Evolutionary conservation across 2,329 filamentous ascomycete genomes (phyloP).

Genomic region (Sclerotiophoma versabilis): DNA sequence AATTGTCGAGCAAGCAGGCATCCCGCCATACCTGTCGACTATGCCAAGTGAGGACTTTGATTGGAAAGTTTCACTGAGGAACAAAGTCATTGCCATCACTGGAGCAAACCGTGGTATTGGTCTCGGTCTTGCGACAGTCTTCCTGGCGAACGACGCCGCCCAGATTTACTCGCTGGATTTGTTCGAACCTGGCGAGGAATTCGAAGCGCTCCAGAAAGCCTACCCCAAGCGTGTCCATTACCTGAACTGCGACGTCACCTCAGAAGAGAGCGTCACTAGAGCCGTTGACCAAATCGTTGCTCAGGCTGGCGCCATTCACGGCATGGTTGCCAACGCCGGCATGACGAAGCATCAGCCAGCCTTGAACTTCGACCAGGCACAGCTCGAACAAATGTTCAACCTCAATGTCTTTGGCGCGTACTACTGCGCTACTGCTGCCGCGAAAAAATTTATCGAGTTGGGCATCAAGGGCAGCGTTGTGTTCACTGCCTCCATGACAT

Average conservation of each 20-base stretch:
- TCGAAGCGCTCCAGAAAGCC: constrained; percentile 51
- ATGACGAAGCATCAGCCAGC: constrained; percentile 61
- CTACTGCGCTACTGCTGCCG: constrained; percentile 56
- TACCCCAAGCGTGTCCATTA: constrained; percentile 55
- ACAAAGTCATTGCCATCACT: constrained; percentile 51
- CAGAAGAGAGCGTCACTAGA: constrained; percentile 54
- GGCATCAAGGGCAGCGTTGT: constrained; percentile 58
- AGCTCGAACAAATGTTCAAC: constrained; percentile 57
- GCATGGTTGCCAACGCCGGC: constrained; percentile 61
- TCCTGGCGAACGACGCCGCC: constrained; percentile 56
- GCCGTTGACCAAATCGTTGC: constrained; percentile 57
- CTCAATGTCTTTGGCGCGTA: constrained; percentile 59
- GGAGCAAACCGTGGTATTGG: constrained; percentile 50
- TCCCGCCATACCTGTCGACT: constrained; percentile 50
- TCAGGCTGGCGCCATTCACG: constrained; percentile 58
- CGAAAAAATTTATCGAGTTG: constrained; percentile 54
- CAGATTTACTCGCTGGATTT: constrained; percentile 60
- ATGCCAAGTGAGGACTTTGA: constrained; percentile 54
- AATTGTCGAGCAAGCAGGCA: constrained; percentile 34
- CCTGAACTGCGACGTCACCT: constrained; percentile 58
- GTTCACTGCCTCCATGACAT: constrained; percentile 60
- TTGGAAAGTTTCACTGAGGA: constrained; percentile 55
- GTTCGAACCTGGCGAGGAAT: constrained; percentile 56
- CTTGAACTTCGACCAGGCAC: constrained; percentile 58
- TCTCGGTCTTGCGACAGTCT: constrained; percentile 56